These are phyloP conservation scores for Paramecium sonneborni DNA, from an alignment of 73 alveolate genomes.

Conservation along the genomic window DNA sequence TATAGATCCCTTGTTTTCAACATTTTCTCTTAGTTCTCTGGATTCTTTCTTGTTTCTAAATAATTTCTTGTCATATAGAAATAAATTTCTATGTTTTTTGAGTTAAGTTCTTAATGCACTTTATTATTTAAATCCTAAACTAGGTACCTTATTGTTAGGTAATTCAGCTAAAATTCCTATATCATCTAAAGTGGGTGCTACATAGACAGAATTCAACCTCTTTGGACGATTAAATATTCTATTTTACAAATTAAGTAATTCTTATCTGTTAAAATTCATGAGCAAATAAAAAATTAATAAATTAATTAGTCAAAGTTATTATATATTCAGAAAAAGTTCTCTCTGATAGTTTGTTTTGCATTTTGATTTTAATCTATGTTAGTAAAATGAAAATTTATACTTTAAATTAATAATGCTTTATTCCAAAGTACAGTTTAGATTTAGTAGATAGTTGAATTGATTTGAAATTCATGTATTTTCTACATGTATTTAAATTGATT, in stretches of 20 bases:
- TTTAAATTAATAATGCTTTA: not conserved
- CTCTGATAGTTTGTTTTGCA: not conserved
- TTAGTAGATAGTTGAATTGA: not conserved
- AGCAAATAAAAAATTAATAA: slow-evolving; percentile 17
- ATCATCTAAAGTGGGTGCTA: slow-evolving; percentile 6
- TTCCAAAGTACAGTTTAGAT: not conserved
- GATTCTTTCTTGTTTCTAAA: not conserved
- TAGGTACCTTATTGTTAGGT: not conserved
- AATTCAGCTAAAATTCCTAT: not conserved
- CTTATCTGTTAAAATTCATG: slow-evolving; percentile 14
- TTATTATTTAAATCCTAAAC: not conserved
- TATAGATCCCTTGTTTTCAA: not conserved
- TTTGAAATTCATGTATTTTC: not conserved
- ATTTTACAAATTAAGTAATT: not conserved
- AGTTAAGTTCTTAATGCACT: slow-evolving; percentile 18
- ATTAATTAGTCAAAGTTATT: not conserved
- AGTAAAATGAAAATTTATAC: not conserved
- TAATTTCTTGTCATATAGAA: not conserved
- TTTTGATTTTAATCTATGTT: not conserved
- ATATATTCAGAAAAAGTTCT: not conserved
- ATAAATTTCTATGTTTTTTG: not conserved
- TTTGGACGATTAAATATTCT: not conserved
- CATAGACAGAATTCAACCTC: not conserved
- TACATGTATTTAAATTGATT: not conserved
- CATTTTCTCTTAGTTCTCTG: not conserved